A percentile compares a stretch with the other conserved stretches of the same genome.
These are phyloP conservation scores for Apophysomyces variabilis DNA, from an alignment of 371 early-diverging fungal species.

Conservation along the genomic window DNA sequence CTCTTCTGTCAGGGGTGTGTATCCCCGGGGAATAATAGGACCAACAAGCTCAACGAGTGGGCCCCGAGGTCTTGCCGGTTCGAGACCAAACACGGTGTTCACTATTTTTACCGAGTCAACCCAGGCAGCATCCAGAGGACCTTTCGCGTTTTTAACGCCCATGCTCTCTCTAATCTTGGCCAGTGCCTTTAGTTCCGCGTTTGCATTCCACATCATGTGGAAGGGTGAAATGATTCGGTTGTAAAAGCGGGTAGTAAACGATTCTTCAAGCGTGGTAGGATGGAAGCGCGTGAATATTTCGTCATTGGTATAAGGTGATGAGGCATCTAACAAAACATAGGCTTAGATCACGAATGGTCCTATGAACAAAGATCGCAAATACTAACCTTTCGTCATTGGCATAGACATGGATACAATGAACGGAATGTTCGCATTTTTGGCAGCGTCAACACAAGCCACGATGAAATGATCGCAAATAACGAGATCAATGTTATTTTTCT, in stretches of 20 bases:
- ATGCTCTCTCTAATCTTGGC: background rate
- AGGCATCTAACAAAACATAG: slow-evolving; percentile 16
- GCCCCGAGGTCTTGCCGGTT: slow-evolving; percentile 34
- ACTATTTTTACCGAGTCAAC: slow-evolving; percentile 30
- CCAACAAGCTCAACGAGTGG: slow-evolving; percentile 45
- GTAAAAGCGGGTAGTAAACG: slow-evolving; percentile 21
- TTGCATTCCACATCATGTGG: background rate
- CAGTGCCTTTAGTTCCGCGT: background rate
- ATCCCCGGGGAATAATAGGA: slow-evolving; percentile 32
- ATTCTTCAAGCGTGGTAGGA: slow-evolving; percentile 19
- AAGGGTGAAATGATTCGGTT: slow-evolving; percentile 20
- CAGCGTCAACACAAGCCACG: slow-evolving; percentile 16
- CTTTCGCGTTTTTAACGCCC: background rate
- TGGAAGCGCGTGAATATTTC: slow-evolving; percentile 5
- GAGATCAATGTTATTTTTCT: slow-evolving; percentile 11
- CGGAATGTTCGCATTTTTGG: slow-evolving; percentile 7
- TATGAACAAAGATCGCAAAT: background rate
- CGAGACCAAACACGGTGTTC: slow-evolving; percentile 32
- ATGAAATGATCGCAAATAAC: slow-evolving; percentile 19
- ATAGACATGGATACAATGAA: slow-evolving; percentile 12
- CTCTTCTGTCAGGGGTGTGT: slow-evolving; percentile 13
- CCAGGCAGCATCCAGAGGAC: slow-evolving; percentile 7
- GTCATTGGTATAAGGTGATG: slow-evolving; percentile 32
- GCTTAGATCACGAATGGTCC: background rate
- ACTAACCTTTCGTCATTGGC: background rate